Evolutionary conservation across 257 asterid species (phyloP).

Genomic region (Hygrophila difformis): DNA sequence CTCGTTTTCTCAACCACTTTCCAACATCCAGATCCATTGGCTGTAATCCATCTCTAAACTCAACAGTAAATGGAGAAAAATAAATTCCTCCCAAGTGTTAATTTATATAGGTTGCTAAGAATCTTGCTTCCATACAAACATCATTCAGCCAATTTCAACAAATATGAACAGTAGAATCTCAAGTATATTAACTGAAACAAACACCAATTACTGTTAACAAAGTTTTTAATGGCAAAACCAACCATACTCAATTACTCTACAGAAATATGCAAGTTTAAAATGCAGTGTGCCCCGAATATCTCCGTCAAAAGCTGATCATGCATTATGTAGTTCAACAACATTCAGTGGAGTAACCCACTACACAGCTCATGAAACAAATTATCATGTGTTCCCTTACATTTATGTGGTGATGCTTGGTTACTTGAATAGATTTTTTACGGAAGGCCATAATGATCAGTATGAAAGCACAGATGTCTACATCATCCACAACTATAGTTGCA

Average conservation of each 20-base stretch:
- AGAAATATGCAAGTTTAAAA: neutral
- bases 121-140: neutral
- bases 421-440: too few relatives aligned
- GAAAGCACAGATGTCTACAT: too few relatives aligned
- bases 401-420: too few relatives aligned
- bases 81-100: neutral
- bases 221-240: neutral
- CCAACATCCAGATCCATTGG: conserved; percentile 97
- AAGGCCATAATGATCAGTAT: too few relatives aligned
- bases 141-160: too few relatives aligned
- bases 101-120: neutral
- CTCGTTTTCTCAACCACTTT: conserved; percentile 91
- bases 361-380: conserved; percentile 2
- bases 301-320: neutral
- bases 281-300: conserved; percentile 1
- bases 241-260: neutral
- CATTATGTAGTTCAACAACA: neutral
- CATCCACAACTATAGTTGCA: too few relatives aligned
- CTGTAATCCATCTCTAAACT: conserved; percentile 69
- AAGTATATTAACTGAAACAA: neutral
- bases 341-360: conserved; percentile 3
- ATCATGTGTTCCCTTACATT: neutral
- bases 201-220: neutral
- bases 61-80: conserved; percentile 10
- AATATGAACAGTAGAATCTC: neutral